phyloP scores from a whole-genome alignment of 2,329 filamentous ascomycete species.

The Alternaria solani region DNA sequence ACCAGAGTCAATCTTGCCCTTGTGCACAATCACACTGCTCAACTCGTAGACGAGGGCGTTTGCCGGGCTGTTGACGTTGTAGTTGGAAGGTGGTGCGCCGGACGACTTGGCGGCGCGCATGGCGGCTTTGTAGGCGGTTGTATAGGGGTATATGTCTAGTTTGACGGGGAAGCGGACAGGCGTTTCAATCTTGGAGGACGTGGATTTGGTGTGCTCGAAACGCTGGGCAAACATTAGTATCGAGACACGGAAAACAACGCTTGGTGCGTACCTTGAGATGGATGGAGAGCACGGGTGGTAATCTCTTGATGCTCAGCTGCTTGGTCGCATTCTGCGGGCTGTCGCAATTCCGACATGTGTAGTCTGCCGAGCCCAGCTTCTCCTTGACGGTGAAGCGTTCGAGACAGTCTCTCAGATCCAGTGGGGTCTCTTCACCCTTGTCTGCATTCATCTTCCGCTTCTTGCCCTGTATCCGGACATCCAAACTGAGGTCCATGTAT shows the following conservation, averaged over 20 bases:
- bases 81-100: constrained; percentile 47
- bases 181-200: constrained; percentile 86
- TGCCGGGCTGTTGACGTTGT: constrained; percentile 43
- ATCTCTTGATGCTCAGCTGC: constrained; percentile 80
- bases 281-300: constrained; percentile 89
- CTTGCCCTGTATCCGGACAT: constrained; percentile 78
- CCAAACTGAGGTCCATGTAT: constrained; percentile 88
- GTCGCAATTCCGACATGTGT: constrained; percentile 83
- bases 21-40: constrained; percentile 88
- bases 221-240: constrained; percentile 51
- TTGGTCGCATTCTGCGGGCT: constrained; percentile 79
- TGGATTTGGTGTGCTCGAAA: constrained; percentile 79
- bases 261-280: constrained; percentile 79
- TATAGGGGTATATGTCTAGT: constrained; percentile 91
- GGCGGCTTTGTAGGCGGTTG: constrained; percentile 64
- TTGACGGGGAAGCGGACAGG: constrained; percentile 85
- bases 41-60: constrained; percentile 81
- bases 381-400: constrained; percentile 89
- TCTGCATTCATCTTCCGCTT: constrained; percentile 63
- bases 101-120: constrained; percentile 38
- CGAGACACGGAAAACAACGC: not conserved
- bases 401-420: constrained; percentile 68
- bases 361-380: constrained; percentile 76
- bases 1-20: constrained; percentile 90
- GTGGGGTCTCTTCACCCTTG: constrained; percentile 39